phyloP scores from a whole-genome alignment of 345 rosid species.

The Erysimum cheiranthoides region DNA sequence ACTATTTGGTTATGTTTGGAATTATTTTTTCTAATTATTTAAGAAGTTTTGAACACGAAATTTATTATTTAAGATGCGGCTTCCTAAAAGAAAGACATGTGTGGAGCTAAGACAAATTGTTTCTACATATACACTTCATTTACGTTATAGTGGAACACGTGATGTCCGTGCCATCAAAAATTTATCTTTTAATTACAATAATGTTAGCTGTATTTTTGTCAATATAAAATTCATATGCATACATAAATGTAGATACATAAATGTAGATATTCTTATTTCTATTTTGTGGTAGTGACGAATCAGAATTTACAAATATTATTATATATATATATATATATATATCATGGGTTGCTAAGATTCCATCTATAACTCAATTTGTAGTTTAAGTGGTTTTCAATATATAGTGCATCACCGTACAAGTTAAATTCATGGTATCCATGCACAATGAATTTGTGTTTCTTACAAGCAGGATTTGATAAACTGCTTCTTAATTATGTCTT shows the following conservation, averaged over 20 bases:
- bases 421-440: background rate
- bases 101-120: conserved; percentile 14
- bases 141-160: conserved; percentile 37
- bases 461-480: conserved; percentile 7
- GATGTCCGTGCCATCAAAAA: conserved; percentile 25
- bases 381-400: background rate
- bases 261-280: background rate
- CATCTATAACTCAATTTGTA: no score
- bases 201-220: conserved; percentile 3
- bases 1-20: background rate
- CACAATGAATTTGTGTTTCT: background rate
- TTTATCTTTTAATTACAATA: background rate
- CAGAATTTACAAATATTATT: background rate
- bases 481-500: background rate
- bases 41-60: no score
- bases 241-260: background rate
- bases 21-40: no score
- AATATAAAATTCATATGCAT: conserved; percentile 23
- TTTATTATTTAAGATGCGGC: background rate
- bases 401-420: background rate
- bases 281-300: background rate
- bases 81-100: conserved; percentile 43
- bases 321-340: no score
- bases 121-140: conserved; percentile 21
- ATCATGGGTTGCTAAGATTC: no score